Evolutionary conservation across 2,329 filamentous ascomycete genomes (phyloP).

Genomic region (Alternaria burnsii): DNA sequence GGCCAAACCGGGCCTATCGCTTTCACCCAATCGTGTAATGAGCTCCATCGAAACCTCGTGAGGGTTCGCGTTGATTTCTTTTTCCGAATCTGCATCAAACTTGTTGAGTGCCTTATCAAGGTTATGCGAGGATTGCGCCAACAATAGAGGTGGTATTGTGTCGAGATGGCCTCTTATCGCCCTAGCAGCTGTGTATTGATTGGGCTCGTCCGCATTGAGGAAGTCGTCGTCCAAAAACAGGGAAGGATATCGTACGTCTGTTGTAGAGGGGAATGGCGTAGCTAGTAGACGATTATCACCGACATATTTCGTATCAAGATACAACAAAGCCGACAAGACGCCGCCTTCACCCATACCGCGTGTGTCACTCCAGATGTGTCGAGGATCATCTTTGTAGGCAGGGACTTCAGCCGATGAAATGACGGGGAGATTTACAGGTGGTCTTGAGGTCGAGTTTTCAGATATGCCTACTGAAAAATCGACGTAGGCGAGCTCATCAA

Average conservation of each 20-base stretch:
- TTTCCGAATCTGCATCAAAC: neutral
- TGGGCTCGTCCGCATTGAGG: constrained; percentile 24
- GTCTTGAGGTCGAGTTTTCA: neutral
- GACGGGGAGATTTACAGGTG: neutral
- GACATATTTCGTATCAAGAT: constrained; percentile 37
- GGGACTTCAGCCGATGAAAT: constrained; percentile 7
- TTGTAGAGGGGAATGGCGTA: constrained; percentile 33
- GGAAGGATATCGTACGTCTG: constrained; percentile 42
- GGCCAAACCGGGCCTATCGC: constrained; percentile 45
- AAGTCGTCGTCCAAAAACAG: constrained; percentile 48
- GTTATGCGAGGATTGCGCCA: constrained; percentile 25
- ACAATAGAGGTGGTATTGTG: constrained; percentile 31
- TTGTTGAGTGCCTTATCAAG: constrained; percentile 18
- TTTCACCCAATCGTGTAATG: constrained; percentile 32
- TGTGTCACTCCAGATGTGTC: constrained; percentile 20
- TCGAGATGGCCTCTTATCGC: constrained; percentile 15
- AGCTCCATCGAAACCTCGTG: constrained; percentile 37
- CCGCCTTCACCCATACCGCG: constrained; percentile 40
- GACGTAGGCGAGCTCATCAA: constrained; percentile 34
- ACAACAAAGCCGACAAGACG: constrained; percentile 46
- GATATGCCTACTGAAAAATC: constrained; percentile 25
- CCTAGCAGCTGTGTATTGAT: constrained; percentile 9
- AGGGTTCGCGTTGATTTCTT: constrained; percentile 18
- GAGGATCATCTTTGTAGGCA: constrained; percentile 6
- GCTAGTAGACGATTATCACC: constrained; percentile 31